Percentiles rank a stretch among this genome's conserved stretches.
Evolutionary conservation across 2,329 filamentous ascomycete species (phyloP).

Genomic region (Aspergillus aculeatus): DNA sequence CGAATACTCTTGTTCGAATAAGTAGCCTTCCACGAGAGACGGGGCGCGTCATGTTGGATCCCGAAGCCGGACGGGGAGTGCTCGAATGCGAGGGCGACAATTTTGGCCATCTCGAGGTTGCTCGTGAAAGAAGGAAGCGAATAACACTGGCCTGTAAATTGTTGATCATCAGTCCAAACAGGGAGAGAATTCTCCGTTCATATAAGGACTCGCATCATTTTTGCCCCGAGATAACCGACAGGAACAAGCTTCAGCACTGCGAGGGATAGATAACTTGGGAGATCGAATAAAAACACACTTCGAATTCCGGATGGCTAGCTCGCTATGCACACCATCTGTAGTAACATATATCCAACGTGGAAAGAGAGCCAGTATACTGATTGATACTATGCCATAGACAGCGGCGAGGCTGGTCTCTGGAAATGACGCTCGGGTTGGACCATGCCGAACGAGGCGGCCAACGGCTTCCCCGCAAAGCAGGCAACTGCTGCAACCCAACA

Average conservation of each 20-base stretch:
- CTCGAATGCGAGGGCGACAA: background rate
- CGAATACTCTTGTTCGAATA: background rate
- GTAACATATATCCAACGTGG: background rate
- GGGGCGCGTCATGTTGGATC: background rate
- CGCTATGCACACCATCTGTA: background rate
- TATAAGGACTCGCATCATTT: background rate
- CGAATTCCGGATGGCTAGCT: no score
- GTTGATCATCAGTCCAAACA: background rate
- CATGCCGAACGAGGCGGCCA: constrained; percentile 6
- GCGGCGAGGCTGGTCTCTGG: background rate
- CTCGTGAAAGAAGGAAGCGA: background rate
- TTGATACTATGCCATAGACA: background rate
- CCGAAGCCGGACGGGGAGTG: background rate
- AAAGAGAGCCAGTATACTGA: no score
- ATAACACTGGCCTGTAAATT: background rate
- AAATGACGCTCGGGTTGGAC: background rate
- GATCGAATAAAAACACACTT: background rate
- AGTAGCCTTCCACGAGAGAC: background rate
- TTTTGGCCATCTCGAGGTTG: background rate
- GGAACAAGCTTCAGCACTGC: background rate
- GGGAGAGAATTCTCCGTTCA: background rate
- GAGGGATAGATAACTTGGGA: background rate
- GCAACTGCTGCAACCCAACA: no score
- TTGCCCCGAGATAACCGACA: background rate
- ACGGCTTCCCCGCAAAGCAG: constrained; percentile 21